A percentile compares a stretch with the other conserved stretches of the same genome.
phyloP scores from a whole-genome alignment of 2,329 filamentous ascomycete genomes.

The Colletotrichum sp. region DNA sequence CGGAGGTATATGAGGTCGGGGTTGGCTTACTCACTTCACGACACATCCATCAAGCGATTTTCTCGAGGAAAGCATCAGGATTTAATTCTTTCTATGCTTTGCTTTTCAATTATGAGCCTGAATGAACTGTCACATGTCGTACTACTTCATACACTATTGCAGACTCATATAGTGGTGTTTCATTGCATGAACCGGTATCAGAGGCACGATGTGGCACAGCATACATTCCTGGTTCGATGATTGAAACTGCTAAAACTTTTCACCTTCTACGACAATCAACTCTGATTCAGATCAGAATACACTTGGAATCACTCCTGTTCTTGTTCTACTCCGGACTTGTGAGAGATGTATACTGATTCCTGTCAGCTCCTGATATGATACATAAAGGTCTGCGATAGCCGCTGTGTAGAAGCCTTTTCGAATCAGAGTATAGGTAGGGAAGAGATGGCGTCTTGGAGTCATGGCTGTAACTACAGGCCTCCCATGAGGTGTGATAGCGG shows the following conservation, averaged over 20 bases:
- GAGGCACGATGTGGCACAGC: background rate
- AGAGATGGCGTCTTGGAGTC: background rate
- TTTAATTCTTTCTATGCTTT: background rate
- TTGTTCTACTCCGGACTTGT: background rate
- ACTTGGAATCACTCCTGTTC: background rate
- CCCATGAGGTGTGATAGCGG: background rate
- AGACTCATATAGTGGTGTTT: background rate
- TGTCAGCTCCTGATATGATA: background rate
- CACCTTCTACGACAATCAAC: background rate
- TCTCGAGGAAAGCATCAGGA: background rate
- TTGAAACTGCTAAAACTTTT: background rate
- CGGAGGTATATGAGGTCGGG: background rate
- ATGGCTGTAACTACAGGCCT: background rate
- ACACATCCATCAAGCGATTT: rapidly evolving
- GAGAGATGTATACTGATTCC: background rate
- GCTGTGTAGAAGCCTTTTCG: background rate
- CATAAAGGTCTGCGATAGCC: background rate
- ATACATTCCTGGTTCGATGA: background rate
- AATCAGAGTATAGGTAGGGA: background rate
- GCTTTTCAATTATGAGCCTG: no score
- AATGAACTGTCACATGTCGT: background rate
- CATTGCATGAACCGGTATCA: background rate
- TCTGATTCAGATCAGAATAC: background rate
- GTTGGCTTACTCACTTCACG: background rate
- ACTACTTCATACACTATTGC: background rate